A percentile compares a stretch with the other conserved stretches of the same genome.
These are phyloP conservation scores for Mycocentrospora acerina DNA, from an alignment of 2,329 filamentous ascomycete species.

Conservation along the genomic window DNA sequence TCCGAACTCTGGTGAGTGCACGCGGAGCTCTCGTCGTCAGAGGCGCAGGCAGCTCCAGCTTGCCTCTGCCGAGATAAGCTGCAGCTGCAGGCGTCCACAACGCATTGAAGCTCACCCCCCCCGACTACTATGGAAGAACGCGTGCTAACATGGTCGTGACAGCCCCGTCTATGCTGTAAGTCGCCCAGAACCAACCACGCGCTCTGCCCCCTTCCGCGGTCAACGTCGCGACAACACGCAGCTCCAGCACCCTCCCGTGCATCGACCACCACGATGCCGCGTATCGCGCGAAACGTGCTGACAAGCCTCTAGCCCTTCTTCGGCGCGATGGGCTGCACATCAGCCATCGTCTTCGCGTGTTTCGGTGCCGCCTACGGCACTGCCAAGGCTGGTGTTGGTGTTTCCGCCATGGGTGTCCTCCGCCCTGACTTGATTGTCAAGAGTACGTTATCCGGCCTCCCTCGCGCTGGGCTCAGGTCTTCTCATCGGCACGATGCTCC, in stretches of 20 bases:
- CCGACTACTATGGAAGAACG: constrained; percentile 7
- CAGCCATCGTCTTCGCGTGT: constrained; percentile 94
- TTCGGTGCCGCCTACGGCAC: constrained; percentile 97
- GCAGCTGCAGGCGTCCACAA: constrained; percentile 26
- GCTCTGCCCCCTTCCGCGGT: constrained; percentile 24
- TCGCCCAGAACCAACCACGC: constrained; percentile 42
- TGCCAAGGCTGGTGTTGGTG: constrained; percentile 98
- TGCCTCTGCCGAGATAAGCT: constrained; percentile 38
- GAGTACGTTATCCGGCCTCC: constrained; percentile 66
- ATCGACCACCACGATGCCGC: constrained; percentile 5
- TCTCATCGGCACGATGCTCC: neutral
- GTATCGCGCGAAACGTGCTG: constrained; percentile 17
- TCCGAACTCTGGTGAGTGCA: constrained; percentile 77
- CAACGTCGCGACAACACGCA: constrained; percentile 17
- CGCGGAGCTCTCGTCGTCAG: constrained; percentile 30
- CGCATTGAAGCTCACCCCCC: constrained; percentile 9
- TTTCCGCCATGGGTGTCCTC: constrained; percentile 96
- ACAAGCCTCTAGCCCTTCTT: constrained; percentile 72
- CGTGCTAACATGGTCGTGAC: constrained; percentile 34
- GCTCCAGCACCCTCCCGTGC: constrained; percentile 11
- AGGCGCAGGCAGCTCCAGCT: constrained; percentile 40
- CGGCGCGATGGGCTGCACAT: constrained; percentile 94
- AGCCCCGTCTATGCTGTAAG: constrained; percentile 99
- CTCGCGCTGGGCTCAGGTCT: neutral
- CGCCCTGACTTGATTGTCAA: constrained; percentile 98